These are phyloP conservation scores for Cadophora sp. DNA, from an alignment of 2,329 filamentous ascomycete genomes.

Conservation along the genomic window DNA sequence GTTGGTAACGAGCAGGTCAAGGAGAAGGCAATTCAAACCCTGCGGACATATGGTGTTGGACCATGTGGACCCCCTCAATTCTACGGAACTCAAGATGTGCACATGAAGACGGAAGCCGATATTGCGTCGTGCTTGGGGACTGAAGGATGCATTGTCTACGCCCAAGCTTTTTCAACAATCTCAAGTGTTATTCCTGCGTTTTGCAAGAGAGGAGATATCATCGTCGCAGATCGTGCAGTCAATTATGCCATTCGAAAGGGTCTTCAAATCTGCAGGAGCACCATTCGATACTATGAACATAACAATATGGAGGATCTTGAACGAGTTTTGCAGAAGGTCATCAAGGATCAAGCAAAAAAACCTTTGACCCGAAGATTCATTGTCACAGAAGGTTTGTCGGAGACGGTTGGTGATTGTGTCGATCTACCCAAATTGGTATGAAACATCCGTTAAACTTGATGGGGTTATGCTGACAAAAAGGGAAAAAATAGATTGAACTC, in stretches of 20 bases:
- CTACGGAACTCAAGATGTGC: constrained; percentile 97
- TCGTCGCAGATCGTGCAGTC: constrained; percentile 91
- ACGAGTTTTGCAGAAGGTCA: constrained; percentile 81
- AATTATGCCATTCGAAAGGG: constrained; percentile 96
- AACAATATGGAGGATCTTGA: constrained; percentile 96
- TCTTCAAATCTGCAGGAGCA: constrained; percentile 90
- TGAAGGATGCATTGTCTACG: constrained; percentile 90
- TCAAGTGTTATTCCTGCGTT: constrained; percentile 97
- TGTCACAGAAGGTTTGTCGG: constrained; percentile 93
- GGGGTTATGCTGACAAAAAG: constrained; percentile 1
- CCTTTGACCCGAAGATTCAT: constrained; percentile 92
- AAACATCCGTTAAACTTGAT: background rate
- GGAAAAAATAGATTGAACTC: constrained; percentile 79
- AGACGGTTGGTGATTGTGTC: constrained; percentile 84
- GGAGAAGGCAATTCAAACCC: constrained; percentile 91
- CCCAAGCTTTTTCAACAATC: constrained; percentile 95
- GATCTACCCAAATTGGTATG: constrained; percentile 83
- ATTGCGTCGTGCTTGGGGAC: constrained; percentile 90
- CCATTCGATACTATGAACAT: constrained; percentile 92
- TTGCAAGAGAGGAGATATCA: constrained; percentile 95
- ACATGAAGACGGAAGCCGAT: constrained; percentile 95
- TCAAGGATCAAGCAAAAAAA: constrained; percentile 82
- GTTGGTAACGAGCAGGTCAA: constrained; percentile 91
- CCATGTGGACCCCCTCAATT: constrained; percentile 97
- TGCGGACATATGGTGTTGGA: constrained; percentile 94